Conservation (phyloP, 768 basidiomycete species). For the Boletus bicolor region DNA sequence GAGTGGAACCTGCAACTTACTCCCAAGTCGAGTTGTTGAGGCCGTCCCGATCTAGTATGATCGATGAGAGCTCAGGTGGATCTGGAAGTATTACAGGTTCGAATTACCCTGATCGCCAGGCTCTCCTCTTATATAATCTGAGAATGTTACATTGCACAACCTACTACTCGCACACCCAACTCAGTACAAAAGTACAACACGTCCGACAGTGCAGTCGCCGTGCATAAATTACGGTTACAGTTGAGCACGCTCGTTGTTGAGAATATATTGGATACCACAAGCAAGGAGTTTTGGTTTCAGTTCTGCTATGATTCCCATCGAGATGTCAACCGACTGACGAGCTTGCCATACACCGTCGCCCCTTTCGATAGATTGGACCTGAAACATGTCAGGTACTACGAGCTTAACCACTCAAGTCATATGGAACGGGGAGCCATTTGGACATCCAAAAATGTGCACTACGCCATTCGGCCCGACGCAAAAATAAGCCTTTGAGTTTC, state of each 20-base stretch:
- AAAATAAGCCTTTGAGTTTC: not conserved
- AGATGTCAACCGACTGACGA: slow-evolving; percentile 20
- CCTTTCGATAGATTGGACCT: slow-evolving; percentile 21
- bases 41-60: not conserved
- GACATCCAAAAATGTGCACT: slow-evolving; percentile 20
- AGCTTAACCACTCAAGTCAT: slow-evolving; percentile 14
- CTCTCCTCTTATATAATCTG: not conserved
- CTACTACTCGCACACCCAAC: not conserved
- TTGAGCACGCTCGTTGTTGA: not conserved
- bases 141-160: not conserved
- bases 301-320: slow-evolving; percentile 22
- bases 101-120: not conserved
- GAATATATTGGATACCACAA: slow-evolving; percentile 4
- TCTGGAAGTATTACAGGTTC: not conserved
- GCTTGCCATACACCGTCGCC: slow-evolving; percentile 17
- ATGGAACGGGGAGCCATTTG: slow-evolving; percentile 16
- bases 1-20: not conserved
- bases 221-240: not conserved
- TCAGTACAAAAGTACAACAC: not conserved
- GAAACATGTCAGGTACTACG: slow-evolving; percentile 22
- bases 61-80: not conserved
- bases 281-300: slow-evolving; percentile 20
- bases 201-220: not conserved
- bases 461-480: slow-evolving; percentile 21
- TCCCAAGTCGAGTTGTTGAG: not conserved